phyloP scores from a whole-genome alignment of 2,329 filamentous ascomycete genomes.

The Leptographium procerum region DNA sequence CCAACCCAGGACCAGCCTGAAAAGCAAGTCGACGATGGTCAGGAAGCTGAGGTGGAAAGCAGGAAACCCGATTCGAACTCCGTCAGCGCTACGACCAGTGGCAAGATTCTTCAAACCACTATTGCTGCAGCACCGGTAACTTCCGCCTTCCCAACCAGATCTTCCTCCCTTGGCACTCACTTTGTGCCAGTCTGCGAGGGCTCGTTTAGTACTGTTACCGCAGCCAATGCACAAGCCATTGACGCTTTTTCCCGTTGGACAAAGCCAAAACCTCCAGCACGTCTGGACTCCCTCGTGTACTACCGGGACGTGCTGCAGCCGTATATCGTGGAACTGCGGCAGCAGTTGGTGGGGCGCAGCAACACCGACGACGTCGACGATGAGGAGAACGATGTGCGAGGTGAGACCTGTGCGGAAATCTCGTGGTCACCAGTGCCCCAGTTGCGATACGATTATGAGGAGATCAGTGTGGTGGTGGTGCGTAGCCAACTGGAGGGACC shows the following conservation, averaged over 20 bases:
- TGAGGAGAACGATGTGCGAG: background rate
- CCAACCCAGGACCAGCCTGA: background rate
- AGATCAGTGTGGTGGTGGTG: slow-evolving; percentile 22
- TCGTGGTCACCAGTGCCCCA: slow-evolving; percentile 8
- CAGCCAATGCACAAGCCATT: slow-evolving; percentile 6
- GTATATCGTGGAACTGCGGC: background rate
- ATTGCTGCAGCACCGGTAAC: background rate
- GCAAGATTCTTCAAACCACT: background rate
- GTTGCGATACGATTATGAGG: slow-evolving; percentile 21
- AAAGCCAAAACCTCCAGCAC: background rate
- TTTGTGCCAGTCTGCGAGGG: slow-evolving; percentile 4
- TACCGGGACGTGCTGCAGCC: slow-evolving; percentile 6
- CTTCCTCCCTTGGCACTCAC: background rate
- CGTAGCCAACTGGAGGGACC: slow-evolving; percentile 17
- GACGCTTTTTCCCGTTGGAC: slow-evolving; percentile 4
- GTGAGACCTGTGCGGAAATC: slow-evolving; percentile 1
- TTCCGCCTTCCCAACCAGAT: no score
- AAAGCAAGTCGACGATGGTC: background rate
- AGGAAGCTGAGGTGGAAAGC: background rate
- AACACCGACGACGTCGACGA: no score
- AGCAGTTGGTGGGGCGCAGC: background rate
- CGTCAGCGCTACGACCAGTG: background rate
- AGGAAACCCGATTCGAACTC: background rate
- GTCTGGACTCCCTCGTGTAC: slow-evolving; percentile 4
- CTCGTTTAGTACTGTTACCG: slow-evolving; percentile 6